A percentile compares a stretch with the other conserved stretches of the same genome.
Evolutionary conservation across 371 early-diverging fungal genomes (phyloP).

Genomic region (Syncephalis fuscata): DNA sequence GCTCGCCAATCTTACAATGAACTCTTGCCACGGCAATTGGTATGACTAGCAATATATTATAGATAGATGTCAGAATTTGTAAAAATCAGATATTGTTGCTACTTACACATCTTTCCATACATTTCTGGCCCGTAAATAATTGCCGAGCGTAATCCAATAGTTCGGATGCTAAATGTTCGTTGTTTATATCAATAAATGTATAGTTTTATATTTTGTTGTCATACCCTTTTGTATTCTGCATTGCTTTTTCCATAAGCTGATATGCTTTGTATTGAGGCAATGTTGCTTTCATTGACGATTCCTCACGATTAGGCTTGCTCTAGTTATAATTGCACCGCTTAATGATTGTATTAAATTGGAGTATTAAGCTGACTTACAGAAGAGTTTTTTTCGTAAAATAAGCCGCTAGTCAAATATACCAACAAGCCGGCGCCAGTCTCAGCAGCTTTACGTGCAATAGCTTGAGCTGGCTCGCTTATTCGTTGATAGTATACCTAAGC

Average conservation of each 20-base stretch:
- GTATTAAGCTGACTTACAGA: not conserved
- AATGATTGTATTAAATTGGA: not conserved
- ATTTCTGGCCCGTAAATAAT: not conserved
- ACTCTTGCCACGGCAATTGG: slow-evolving; percentile 84
- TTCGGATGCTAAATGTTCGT: not conserved
- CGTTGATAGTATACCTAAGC: too few species aligned
- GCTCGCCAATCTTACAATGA: slow-evolving; percentile 57
- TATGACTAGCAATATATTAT: slow-evolving; percentile 60
- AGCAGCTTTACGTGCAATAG: too few species aligned
- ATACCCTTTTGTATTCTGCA: not conserved
- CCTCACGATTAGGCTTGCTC: not conserved
- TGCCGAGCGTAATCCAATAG: not conserved
- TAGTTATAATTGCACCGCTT: not conserved
- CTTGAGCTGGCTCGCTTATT: too few species aligned
- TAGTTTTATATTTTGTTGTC: not conserved
- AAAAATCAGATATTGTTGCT: not conserved
- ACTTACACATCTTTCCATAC: not conserved
- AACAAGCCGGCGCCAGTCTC: slow-evolving; percentile 85
- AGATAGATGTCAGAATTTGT: not conserved
- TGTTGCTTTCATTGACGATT: not conserved
- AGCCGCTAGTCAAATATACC: slow-evolving; percentile 66
- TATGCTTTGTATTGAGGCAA: too few species aligned
- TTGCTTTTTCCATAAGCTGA: too few species aligned
- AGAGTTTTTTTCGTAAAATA: slow-evolving; percentile 9
- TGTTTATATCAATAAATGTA: not conserved